Conservation (phyloP, 805 yeast genomes). For the Barnettozyma salicaria region DNA sequence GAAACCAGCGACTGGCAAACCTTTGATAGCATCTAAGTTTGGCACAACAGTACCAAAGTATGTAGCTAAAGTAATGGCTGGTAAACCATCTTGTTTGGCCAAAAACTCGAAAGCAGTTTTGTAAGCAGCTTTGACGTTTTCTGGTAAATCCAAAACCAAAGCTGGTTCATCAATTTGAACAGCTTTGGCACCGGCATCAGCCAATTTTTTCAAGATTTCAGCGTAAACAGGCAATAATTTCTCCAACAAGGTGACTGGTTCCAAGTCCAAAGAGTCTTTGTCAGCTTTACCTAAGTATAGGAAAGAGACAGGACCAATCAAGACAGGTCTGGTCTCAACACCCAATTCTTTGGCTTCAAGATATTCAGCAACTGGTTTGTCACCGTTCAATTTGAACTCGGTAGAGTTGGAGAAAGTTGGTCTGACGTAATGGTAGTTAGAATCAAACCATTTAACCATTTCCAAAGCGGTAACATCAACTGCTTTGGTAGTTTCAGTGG, state of each 20-base stretch:
- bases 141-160: conserved; percentile 88
- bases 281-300: conserved; percentile 95
- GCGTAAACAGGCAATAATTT: conserved; percentile 91
- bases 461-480: conserved; percentile 98
- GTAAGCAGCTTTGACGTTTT: conserved; percentile 76
- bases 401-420: conserved; percentile 97
- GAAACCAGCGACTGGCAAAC: conserved; percentile 89
- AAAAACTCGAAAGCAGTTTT: conserved; percentile 80
- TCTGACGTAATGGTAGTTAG: conserved; percentile 99
- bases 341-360: conserved; percentile 97
- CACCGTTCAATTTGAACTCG: conserved; percentile 91
- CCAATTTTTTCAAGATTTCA: conserved; percentile 80
- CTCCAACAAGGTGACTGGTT: conserved; percentile 84
- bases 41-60: conserved; percentile 99
- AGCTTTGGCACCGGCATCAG: conserved; percentile 89
- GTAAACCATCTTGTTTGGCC: conserved; percentile 60
- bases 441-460: conserved; percentile 99
- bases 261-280: conserved; percentile 92
- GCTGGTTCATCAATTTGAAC: conserved; percentile 98
- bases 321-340: conserved; percentile 94
- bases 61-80: conserved; percentile 78
- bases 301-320: conserved; percentile 95
- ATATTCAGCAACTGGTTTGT: conserved; percentile 95
- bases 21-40: conserved; percentile 83
- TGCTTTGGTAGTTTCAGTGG: conserved; percentile 77